Percentiles rank a stretch among this genome's conserved stretches.
Conservation (phyloP, 2,329 filamentous ascomycete species). For the Pyrenochaeta sp. region DNA sequence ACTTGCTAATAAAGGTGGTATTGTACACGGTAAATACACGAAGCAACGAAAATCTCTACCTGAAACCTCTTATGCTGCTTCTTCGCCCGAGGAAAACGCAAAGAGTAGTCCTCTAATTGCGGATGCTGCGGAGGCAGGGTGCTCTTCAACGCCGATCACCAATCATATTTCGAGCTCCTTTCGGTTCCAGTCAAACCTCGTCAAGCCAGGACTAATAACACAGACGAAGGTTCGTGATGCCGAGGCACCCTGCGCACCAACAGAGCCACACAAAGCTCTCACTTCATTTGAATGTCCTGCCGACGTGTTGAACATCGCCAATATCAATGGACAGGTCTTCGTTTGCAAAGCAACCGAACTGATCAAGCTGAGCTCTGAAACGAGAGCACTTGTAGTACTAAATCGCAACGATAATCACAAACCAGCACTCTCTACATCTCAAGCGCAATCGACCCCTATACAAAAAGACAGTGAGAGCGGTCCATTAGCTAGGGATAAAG, state of each 20-base stretch:
- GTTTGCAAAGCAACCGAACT: not conserved
- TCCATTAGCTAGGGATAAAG: too few species aligned
- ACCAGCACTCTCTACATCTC: too few species aligned
- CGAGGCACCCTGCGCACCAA: not conserved
- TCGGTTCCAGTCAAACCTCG: conserved; percentile 9
- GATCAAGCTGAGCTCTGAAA: too few species aligned
- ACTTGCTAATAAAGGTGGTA: too few species aligned
- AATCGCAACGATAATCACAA: too few species aligned
- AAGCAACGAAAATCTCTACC: too few species aligned
- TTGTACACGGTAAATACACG: too few species aligned
- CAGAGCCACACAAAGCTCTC: not conserved
- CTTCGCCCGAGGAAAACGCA: not conserved
- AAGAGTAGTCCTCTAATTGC: not conserved
- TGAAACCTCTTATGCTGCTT: conserved; percentile 18
- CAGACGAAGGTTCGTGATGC: conserved; percentile 5
- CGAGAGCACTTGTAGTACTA: too few species aligned
- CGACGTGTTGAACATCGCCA: not conserved
- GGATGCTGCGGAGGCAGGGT: too few species aligned
- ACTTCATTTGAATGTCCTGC: not conserved
- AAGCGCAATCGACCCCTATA: too few species aligned
- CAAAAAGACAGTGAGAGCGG: too few species aligned
- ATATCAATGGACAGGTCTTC: not conserved
- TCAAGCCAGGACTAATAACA: not conserved
- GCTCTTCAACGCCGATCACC: too few species aligned
- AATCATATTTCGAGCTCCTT: not conserved